Evolutionary conservation across 2,329 filamentous ascomycete species (phyloP).

Genomic region (Paradendryphiella salina): DNA sequence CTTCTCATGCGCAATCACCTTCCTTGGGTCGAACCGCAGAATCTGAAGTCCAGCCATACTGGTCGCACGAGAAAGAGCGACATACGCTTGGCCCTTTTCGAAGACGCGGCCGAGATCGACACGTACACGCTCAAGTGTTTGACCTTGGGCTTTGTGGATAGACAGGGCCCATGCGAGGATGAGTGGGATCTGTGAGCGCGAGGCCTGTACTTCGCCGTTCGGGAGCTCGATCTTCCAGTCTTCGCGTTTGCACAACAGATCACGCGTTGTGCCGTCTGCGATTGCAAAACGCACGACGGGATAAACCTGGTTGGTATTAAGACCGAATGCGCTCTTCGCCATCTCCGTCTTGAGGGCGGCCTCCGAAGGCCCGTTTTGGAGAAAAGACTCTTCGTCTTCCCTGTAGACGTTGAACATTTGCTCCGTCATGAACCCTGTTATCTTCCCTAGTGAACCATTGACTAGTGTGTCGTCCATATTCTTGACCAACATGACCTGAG

Average conservation of each 20-base stretch:
- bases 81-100: conserved; percentile 96
- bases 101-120: conserved; percentile 92
- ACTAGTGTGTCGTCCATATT: conserved; percentile 94
- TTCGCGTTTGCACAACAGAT: conserved; percentile 81
- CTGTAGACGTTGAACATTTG: conserved; percentile 62
- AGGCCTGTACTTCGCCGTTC: conserved; percentile 89
- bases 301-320: conserved; percentile 62
- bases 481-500: conserved; percentile 99
- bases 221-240: conserved; percentile 98
- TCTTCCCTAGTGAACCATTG: conserved; percentile 89
- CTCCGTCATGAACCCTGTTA: conserved; percentile 78
- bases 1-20: conserved; percentile 90
- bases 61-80: conserved; percentile 90
- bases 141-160: conserved; percentile 97
- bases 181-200: conserved; percentile 73
- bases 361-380: conserved; percentile 52
- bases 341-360: conserved; percentile 49
- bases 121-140: conserved; percentile 90
- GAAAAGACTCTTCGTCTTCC: conserved; percentile 61
- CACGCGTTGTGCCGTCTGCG: conserved; percentile 73
- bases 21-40: conserved; percentile 80
- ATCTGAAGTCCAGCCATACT: conserved; percentile 86
- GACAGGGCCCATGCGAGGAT: conserved; percentile 96
- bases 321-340: conserved; percentile 53
- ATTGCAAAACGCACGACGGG: conserved; percentile 84